Conservation (phyloP, 2,329 filamentous ascomycete species). For the Cercospora sojina region DNA sequence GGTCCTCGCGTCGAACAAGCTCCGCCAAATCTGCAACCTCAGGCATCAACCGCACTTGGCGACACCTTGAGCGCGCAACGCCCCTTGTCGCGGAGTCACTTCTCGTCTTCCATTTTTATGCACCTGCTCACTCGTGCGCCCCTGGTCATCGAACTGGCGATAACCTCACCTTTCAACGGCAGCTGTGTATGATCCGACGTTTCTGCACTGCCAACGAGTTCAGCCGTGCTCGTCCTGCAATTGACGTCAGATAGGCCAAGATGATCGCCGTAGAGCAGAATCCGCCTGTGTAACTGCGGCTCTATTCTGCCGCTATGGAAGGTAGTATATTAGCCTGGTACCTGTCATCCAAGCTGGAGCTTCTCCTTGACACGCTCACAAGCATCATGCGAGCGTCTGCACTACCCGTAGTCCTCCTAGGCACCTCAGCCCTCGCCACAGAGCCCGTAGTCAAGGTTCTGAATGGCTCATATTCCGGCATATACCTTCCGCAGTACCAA, state of each 20-base stretch:
- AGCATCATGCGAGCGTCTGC: neutral
- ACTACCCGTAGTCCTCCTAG: neutral
- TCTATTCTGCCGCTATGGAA: neutral
- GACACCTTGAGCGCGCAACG: neutral
- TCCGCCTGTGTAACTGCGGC: neutral
- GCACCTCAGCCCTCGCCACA: neutral
- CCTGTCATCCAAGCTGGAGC: neutral
- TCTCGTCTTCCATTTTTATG: neutral
- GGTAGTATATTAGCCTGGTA: neutral
- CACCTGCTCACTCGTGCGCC: neutral
- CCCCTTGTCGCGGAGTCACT: neutral
- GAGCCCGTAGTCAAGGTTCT: slow-evolving; percentile 16
- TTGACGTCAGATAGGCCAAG: slow-evolving; percentile 13
- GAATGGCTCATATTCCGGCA: slow-evolving; percentile 45
- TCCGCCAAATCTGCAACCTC: neutral
- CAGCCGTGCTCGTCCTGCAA: neutral
- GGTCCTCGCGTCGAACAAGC: slow-evolving; percentile 10
- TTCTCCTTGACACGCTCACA: neutral
- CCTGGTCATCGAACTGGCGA: neutral
- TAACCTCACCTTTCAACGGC: neutral
- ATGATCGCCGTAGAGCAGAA: slow-evolving; percentile 3
- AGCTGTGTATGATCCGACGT: neutral
- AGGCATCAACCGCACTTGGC: neutral
- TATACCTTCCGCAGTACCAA: slow-evolving; percentile 42
- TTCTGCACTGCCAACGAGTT: neutral